phyloP scores from a whole-genome alignment of 2,329 filamentous ascomycete genomes.

The Ceratocystis diversiconidia region DNA sequence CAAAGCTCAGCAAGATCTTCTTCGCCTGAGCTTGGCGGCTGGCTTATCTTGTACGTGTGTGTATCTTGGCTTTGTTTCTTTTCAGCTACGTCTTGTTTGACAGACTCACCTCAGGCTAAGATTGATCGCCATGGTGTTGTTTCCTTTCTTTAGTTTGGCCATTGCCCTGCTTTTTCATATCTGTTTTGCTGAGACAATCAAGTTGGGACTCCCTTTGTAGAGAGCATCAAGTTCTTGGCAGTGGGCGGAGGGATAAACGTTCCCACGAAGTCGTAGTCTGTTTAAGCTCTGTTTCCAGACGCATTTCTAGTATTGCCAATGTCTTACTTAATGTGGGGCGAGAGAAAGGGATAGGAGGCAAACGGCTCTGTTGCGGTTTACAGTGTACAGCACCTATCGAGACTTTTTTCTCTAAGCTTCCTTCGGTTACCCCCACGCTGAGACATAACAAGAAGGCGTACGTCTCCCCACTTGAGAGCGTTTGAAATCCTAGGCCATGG shows the following conservation, averaged over 20 bases:
- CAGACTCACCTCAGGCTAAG: background rate
- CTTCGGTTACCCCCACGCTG: background rate
- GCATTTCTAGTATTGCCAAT: constrained; percentile 7
- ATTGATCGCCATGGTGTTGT: background rate
- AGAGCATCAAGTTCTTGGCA: background rate
- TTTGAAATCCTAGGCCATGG: background rate
- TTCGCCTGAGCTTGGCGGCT: background rate
- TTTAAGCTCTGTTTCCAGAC: constrained; percentile 10
- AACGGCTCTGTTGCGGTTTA: too few species aligned
- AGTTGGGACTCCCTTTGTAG: background rate
- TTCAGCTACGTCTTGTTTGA: background rate
- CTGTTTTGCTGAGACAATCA: background rate
- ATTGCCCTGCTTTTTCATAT: constrained; percentile 2
- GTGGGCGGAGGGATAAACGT: background rate
- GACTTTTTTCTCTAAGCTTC: background rate
- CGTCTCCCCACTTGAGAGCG: background rate
- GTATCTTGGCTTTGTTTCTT: background rate
- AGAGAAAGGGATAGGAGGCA: background rate
- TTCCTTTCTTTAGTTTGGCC: background rate
- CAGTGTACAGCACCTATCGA: too few species aligned
- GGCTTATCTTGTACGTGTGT: background rate
- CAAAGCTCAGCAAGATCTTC: background rate
- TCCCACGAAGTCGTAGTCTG: background rate
- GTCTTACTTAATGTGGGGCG: background rate
- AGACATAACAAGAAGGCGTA: background rate